A percentile compares a stretch with the other conserved stretches of the same genome.
Evolutionary conservation across 345 rosid species (phyloP).

Genomic region (Aethionema arabicum): DNA sequence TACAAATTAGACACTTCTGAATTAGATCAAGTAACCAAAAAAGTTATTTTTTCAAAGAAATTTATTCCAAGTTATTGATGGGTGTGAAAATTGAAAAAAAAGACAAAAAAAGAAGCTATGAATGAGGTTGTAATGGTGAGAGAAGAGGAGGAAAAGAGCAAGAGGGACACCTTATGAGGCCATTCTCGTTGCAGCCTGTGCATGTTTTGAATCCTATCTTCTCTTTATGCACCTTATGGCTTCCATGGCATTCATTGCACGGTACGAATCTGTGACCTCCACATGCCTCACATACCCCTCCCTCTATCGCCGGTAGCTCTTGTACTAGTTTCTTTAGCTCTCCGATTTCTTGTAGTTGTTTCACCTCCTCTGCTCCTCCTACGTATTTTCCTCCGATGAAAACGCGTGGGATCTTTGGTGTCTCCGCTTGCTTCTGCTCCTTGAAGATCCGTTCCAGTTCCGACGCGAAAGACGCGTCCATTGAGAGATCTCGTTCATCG

Average conservation of each 20-base stretch:
- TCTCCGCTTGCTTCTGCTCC: slow-evolving; percentile 30
- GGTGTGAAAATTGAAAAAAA: slow-evolving; percentile 1
- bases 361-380: slow-evolving; percentile 87
- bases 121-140: slow-evolving; percentile 24
- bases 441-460: slow-evolving; percentile 48
- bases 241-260: slow-evolving; percentile 68
- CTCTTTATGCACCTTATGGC: slow-evolving; percentile 71
- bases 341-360: slow-evolving; percentile 72
- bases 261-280: slow-evolving; percentile 67
- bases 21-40: slow-evolving; percentile 10
- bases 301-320: slow-evolving; percentile 53
- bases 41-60: neutral
- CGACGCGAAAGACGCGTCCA: slow-evolving; percentile 62
- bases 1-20: slow-evolving; percentile 32
- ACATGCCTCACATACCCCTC: slow-evolving; percentile 55
- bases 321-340: slow-evolving; percentile 79
- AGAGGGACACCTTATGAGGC: slow-evolving; percentile 81
- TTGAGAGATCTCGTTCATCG: slow-evolving; percentile 87
- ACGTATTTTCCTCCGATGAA: slow-evolving; percentile 81
- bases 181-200: slow-evolving; percentile 76
- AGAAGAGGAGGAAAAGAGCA: slow-evolving; percentile 49
- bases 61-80: slow-evolving; percentile 21
- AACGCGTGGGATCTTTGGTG: slow-evolving; percentile 57
- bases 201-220: slow-evolving; percentile 70
- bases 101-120: slow-evolving; percentile 25